Conservation (phyloP, 2,329 filamentous ascomycete species). For the Xylaria sp. region DNA sequence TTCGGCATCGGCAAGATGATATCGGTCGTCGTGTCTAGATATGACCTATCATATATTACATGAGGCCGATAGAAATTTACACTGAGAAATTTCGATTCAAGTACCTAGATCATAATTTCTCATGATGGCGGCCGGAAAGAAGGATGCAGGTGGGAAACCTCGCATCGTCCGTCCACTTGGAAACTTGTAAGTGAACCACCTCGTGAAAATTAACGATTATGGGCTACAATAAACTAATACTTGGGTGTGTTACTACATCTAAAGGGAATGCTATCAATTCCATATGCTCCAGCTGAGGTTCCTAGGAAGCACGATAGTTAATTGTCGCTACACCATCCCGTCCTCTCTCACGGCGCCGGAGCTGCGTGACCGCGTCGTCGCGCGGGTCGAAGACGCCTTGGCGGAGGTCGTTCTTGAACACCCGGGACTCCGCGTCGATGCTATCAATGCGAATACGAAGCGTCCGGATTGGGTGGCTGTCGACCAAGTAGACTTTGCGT, state of each 20-base stretch:
- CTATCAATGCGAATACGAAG: constrained; percentile 35
- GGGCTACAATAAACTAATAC: neutral
- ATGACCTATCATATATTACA: neutral
- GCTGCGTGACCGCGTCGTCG: constrained; percentile 21
- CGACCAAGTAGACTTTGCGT: constrained; percentile 35
- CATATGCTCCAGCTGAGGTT: constrained; percentile 43
- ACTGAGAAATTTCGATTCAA: neutral
- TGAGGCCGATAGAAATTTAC: neutral
- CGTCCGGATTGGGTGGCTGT: constrained; percentile 38
- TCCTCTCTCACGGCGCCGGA: constrained; percentile 28
- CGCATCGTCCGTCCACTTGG: constrained; percentile 30
- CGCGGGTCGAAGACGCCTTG: constrained; percentile 36
- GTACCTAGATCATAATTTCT: neutral
- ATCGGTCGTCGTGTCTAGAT: neutral
- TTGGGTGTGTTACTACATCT: neutral
- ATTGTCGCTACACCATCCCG: constrained; percentile 41
- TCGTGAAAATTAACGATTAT: fast-evolving
- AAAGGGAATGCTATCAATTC: constrained; percentile 39
- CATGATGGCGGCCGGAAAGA: constrained; percentile 14
- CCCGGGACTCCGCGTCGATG: constrained; percentile 39
- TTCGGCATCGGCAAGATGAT: too few species aligned
- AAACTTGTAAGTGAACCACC: constrained; percentile 27
- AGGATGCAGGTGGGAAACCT: constrained; percentile 1
- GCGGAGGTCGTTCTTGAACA: constrained; percentile 37
- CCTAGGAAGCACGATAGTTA: constrained; percentile 39